Evolutionary conservation across 2,329 filamentous ascomycete genomes (phyloP).

Genomic region (Botrytis pseudocinerea): DNA sequence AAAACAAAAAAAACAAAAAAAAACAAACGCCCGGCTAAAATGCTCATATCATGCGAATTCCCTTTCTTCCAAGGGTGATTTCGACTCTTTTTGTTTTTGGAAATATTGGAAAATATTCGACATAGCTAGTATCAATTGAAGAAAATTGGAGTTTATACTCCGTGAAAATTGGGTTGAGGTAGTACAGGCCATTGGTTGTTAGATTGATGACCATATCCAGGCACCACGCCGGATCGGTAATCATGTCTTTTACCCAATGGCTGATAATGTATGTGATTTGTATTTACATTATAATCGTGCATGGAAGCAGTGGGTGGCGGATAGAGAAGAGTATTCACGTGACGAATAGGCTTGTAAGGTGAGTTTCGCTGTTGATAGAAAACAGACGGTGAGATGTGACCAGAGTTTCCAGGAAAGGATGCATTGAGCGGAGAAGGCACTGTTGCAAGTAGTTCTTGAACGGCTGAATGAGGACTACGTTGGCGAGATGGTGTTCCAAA

Average conservation of each 20-base stretch:
- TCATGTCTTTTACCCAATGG: constrained; percentile 70
- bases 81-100: constrained; percentile 7
- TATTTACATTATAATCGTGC: constrained; percentile 68
- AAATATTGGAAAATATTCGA: not conserved
- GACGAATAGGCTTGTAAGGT: constrained; percentile 86
- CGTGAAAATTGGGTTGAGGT: constrained; percentile 41
- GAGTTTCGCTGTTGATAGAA: constrained; percentile 87
- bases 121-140: not conserved
- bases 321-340: constrained; percentile 87
- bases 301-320: constrained; percentile 80
- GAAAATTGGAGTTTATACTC: not conserved
- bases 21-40: not conserved
- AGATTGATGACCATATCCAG: constrained; percentile 49
- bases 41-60: constrained; percentile 15
- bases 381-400: constrained; percentile 70
- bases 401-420: constrained; percentile 49
- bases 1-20: not conserved
- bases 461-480: constrained; percentile 38
- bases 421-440: constrained; percentile 43
- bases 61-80: not conserved
- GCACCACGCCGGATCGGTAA: constrained; percentile 69
- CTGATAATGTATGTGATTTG: constrained; percentile 77
- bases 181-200: constrained; percentile 38
- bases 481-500: constrained; percentile 40
- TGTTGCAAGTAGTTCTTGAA: constrained; percentile 40